phyloP scores from a whole-genome alignment of 169 alveolate genomes.

The Hammondia hammondi region DNA sequence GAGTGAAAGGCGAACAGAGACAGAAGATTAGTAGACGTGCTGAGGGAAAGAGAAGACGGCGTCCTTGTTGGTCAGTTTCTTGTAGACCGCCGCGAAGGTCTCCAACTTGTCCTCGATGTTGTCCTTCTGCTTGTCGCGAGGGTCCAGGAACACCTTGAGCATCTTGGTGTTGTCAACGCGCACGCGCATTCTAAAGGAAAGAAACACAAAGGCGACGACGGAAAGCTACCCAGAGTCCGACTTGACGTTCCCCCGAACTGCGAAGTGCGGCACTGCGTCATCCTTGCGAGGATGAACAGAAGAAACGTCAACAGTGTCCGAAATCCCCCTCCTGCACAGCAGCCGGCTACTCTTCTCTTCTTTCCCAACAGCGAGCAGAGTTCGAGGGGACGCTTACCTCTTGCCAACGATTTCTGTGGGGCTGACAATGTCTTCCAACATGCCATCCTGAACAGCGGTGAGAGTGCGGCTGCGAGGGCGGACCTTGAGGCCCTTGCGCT shows the following conservation, averaged over 20 bases:
- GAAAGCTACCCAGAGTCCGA: background rate
- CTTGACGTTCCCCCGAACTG: no score
- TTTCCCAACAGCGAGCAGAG: background rate
- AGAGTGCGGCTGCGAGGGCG: slow-evolving; percentile 96
- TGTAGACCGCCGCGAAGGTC: slow-evolving; percentile 94
- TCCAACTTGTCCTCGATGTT: slow-evolving; percentile 93
- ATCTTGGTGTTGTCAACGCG: slow-evolving; percentile 93
- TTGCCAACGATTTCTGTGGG: slow-evolving; percentile 94
- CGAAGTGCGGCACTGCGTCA: no score
- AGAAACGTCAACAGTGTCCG: background rate
- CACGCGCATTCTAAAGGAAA: slow-evolving; percentile 84
- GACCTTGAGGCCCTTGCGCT: slow-evolving; percentile 86
- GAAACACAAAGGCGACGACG: background rate
- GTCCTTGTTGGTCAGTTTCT: slow-evolving; percentile 93
- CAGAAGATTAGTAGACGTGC: slow-evolving; percentile 35
- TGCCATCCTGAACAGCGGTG: slow-evolving; percentile 95
- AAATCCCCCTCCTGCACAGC: background rate
- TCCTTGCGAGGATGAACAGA: no score
- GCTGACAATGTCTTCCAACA: slow-evolving; percentile 94
- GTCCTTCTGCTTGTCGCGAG: slow-evolving; percentile 94
- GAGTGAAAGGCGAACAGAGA: background rate
- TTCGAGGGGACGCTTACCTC: slow-evolving; percentile 57
- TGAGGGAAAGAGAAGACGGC: slow-evolving; percentile 87
- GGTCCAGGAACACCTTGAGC: slow-evolving; percentile 93
- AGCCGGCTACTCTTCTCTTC: background rate